Conservation (phyloP, 805 yeast species). For the Sungouiella blattae region DNA sequence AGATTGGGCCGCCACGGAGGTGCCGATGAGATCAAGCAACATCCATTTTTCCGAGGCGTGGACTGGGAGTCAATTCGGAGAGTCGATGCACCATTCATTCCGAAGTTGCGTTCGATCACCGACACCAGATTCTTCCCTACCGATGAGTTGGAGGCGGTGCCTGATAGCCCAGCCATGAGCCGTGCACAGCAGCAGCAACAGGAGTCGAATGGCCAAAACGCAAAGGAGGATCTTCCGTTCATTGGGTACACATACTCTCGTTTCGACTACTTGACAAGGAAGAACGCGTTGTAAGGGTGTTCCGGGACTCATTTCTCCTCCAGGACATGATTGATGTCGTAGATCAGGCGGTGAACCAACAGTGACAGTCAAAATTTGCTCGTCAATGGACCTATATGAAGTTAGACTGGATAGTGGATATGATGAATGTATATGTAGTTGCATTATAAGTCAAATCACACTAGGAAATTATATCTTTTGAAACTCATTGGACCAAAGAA, state of each 20-base stretch:
- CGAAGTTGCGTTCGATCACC: conserved; percentile 85
- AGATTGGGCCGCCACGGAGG: conserved; percentile 88
- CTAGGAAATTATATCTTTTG: no score
- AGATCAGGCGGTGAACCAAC: no score
- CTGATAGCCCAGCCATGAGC: conserved; percentile 68
- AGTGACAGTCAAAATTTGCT: no score
- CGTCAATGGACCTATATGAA: no score
- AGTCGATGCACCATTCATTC: conserved; percentile 91
- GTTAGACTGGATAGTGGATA: no score
- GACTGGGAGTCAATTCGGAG: conserved; percentile 87
- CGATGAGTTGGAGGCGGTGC: conserved; percentile 91
- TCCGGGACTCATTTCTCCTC: no score
- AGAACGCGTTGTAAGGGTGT: conserved; percentile 45
- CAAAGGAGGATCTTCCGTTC: conserved; percentile 89
- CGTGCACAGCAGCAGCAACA: conserved; percentile 62
- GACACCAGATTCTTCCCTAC: conserved; percentile 98
- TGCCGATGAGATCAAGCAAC: conserved; percentile 84
- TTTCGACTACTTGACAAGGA: conserved; percentile 85
- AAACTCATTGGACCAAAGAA: no score
- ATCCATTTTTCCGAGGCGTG: conserved; percentile 93
- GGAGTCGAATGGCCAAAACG: conserved; percentile 44
- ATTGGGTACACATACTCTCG: conserved; percentile 96
- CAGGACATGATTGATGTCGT: no score
- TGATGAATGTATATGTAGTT: no score
- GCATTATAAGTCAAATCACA: no score